Evolutionary conservation across 371 early-diverging fungal species (phyloP).

Genomic region (Syncephalastrum monosporum): DNA sequence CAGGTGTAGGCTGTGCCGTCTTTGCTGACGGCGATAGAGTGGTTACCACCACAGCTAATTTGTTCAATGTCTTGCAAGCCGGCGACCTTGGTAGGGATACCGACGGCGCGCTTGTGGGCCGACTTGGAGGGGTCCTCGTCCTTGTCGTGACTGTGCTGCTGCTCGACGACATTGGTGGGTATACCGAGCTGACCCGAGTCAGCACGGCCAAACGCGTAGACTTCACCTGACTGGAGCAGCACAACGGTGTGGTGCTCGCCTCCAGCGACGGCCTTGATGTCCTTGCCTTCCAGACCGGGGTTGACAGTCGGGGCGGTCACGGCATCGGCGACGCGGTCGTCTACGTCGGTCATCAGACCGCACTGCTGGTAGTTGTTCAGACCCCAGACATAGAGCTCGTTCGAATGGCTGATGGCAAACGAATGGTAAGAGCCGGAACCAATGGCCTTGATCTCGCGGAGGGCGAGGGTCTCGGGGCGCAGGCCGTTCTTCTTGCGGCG

Average conservation of each 20-base stretch:
- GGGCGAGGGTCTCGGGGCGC: slow-evolving; percentile 53
- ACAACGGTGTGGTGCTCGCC: slow-evolving; percentile 91
- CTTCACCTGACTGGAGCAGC: slow-evolving; percentile 68
- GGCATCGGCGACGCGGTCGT: slow-evolving; percentile 33
- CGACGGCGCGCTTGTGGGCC: slow-evolving; percentile 60
- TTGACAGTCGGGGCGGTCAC: slow-evolving; percentile 54
- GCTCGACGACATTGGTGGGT: slow-evolving; percentile 24
- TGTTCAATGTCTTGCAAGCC: slow-evolving; percentile 47
- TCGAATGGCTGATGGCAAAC: slow-evolving; percentile 70
- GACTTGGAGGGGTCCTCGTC: slow-evolving; percentile 23
- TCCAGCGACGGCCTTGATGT: slow-evolving; percentile 63
- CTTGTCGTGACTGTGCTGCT: slow-evolving; percentile 16
- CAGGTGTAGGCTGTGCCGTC: slow-evolving; percentile 83
- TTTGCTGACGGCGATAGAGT: slow-evolving; percentile 70
- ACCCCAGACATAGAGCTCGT: slow-evolving; percentile 86
- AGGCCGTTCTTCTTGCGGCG: slow-evolving; percentile 65
- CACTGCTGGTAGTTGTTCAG: slow-evolving; percentile 96
- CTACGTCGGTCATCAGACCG: slow-evolving; percentile 56
- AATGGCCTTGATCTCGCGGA: slow-evolving; percentile 62
- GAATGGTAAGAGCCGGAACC: slow-evolving; percentile 89
- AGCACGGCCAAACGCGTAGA: slow-evolving; percentile 85
- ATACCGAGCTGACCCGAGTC: slow-evolving; percentile 96
- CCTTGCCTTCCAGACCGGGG: slow-evolving; percentile 42
- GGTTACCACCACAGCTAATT: slow-evolving; percentile 87
- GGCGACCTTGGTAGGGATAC: slow-evolving; percentile 56